Evolutionary conservation across 345 rosid species (phyloP).

Genomic region (Arabidopsis arenosa): DNA sequence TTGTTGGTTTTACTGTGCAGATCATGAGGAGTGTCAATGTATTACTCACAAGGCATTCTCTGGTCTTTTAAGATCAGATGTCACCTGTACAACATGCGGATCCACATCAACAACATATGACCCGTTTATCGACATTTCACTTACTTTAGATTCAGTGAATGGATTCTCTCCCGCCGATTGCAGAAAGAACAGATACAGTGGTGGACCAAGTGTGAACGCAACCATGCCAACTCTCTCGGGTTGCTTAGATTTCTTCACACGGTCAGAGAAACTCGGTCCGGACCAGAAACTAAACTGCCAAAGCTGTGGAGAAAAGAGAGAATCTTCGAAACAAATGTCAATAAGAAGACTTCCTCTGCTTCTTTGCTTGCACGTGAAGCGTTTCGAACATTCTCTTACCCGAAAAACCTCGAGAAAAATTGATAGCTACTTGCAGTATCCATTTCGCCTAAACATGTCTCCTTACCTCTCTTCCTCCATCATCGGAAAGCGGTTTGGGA

Average conservation of each 20-base stretch:
- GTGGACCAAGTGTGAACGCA: slow-evolving; percentile 44
- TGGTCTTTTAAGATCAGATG: slow-evolving; percentile 90
- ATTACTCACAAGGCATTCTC: slow-evolving; percentile 91
- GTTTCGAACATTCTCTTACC: slow-evolving; percentile 76
- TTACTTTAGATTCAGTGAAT: slow-evolving; percentile 63
- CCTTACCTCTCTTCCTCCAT: slow-evolving; percentile 83
- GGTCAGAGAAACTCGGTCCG: slow-evolving; percentile 79
- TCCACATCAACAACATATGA: slow-evolving; percentile 89
- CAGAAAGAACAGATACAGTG: slow-evolving; percentile 33
- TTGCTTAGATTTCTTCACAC: slow-evolving; percentile 82
- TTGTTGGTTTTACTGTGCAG: slow-evolving; percentile 50
- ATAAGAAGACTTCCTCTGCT: slow-evolving; percentile 86
- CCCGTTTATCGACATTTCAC: slow-evolving; percentile 90
- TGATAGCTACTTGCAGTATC: slow-evolving; percentile 83
- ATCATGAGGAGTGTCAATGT: slow-evolving; percentile 79
- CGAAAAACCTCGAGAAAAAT: slow-evolving; percentile 75
- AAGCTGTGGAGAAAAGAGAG: slow-evolving; percentile 76
- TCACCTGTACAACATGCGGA: slow-evolving; percentile 84
- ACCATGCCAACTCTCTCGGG: slow-evolving; percentile 68
- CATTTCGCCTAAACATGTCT: slow-evolving; percentile 77
- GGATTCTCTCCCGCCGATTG: slow-evolving; percentile 43
- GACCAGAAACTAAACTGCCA: slow-evolving; percentile 92
- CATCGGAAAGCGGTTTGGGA: slow-evolving; percentile 71
- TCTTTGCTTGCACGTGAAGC: slow-evolving; percentile 83
- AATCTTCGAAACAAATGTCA: slow-evolving; percentile 88